Conservation (phyloP, 108 stramenopile species). For the Cyclotella kingstonii region DNA sequence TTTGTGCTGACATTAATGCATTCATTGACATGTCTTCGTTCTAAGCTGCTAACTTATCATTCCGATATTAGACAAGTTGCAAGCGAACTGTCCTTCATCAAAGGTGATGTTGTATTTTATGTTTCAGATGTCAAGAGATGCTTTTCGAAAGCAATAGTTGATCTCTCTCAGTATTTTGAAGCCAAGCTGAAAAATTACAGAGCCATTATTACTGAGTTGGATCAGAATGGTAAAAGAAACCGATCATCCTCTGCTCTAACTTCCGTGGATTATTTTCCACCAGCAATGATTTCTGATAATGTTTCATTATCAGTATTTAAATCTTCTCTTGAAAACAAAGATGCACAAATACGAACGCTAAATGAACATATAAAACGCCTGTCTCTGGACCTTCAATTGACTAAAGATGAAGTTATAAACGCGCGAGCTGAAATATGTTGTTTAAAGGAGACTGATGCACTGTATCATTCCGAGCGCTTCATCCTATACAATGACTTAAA, state of each 20-base stretch:
- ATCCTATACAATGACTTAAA: slow-evolving; percentile 1
- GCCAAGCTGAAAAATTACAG: neutral
- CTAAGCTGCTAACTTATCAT: slow-evolving; percentile 5
- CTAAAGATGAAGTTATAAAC: neutral
- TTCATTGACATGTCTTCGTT: too few relatives aligned
- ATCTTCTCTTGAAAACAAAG: too few relatives aligned
- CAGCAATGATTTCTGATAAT: too few relatives aligned
- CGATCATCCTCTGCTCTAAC: neutral
- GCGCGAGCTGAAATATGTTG: slow-evolving; percentile 15
- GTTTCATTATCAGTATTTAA: too few relatives aligned
- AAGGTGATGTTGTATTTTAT: neutral
- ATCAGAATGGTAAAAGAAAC: neutral
- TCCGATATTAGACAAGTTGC: slow-evolving; percentile 7
- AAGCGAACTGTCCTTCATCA: slow-evolving; percentile 6
- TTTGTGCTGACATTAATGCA: too few relatives aligned
- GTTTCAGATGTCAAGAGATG: neutral
- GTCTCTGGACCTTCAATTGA: too few relatives aligned
- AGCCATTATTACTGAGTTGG: neutral
- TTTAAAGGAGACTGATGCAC: slow-evolving; percentile 2
- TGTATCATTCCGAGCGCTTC: neutral
- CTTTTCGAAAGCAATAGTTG: neutral
- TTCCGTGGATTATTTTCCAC: too few relatives aligned
- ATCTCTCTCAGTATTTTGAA: slow-evolving; percentile 1
- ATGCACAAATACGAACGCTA: too few relatives aligned
- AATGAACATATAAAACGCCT: too few relatives aligned